Evolutionary conservation across 768 basidiomycete genomes (phyloP).

Genomic region (Amanita inopinata): DNA sequence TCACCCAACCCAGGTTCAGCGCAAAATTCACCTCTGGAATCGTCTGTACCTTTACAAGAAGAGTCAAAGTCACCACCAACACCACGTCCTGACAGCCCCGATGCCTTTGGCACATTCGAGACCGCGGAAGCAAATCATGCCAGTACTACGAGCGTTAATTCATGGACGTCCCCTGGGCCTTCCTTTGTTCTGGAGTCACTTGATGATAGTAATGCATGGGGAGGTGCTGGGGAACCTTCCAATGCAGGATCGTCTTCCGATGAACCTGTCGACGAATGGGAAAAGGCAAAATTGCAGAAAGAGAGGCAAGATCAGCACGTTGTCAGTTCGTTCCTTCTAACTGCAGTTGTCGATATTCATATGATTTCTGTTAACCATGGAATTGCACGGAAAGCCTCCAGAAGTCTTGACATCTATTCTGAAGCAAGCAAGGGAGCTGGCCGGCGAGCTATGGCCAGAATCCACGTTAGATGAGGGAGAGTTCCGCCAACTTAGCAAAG

Average conservation of each 20-base stretch:
- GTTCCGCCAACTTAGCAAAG: constrained; percentile 8
- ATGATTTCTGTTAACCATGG: constrained; percentile 12
- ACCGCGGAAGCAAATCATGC: constrained; percentile 22
- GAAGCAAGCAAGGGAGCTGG: constrained; percentile 40
- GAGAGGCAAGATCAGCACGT: constrained; percentile 51
- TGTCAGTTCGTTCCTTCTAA: constrained; percentile 37
- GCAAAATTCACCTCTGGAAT: constrained; percentile 1
- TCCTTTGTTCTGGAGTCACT: constrained; percentile 15
- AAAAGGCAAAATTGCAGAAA: constrained; percentile 46
- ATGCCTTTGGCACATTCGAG: constrained; percentile 53
- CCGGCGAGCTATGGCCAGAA: constrained; percentile 43
- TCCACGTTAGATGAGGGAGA: constrained; percentile 6
- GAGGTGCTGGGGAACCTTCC: constrained; percentile 29
- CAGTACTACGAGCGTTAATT: constrained; percentile 20
- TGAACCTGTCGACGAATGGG: constrained; percentile 55
- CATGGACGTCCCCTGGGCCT: constrained; percentile 27
- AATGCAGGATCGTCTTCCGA: constrained; percentile 12
- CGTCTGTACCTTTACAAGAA: constrained; percentile 11
- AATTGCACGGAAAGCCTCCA: constrained; percentile 42
- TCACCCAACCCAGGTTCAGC: constrained; percentile 5
- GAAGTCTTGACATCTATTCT: constrained; percentile 53
- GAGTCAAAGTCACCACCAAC: constrained; percentile 9
- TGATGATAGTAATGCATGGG: constrained; percentile 27
- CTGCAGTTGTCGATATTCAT: constrained; percentile 9
- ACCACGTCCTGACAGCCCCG: constrained; percentile 30